These are phyloP conservation scores for Claviceps sp. DNA, from an alignment of 2,329 filamentous ascomycete genomes.

Conservation along the genomic window DNA sequence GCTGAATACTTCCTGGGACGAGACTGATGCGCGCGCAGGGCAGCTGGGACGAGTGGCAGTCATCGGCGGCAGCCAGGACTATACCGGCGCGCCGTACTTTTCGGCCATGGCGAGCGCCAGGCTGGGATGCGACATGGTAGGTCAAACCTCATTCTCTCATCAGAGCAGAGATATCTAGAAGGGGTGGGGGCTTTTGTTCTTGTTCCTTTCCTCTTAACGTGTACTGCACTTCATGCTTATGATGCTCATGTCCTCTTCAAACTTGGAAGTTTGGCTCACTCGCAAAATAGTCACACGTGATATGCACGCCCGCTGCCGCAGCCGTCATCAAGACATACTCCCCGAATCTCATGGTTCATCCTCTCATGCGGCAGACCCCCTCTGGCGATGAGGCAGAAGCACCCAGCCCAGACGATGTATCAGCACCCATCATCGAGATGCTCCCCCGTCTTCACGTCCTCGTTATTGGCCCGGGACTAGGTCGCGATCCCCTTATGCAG, in stretches of 20 bases:
- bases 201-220: no score
- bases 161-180: neutral
- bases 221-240: neutral
- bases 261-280: neutral
- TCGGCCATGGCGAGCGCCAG: conserved; percentile 92
- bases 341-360: conserved; percentile 96
- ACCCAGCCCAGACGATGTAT: conserved; percentile 44
- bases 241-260: neutral
- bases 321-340: conserved; percentile 95
- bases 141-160: conserved; percentile 5
- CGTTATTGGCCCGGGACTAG: conserved; percentile 84
- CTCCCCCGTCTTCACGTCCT: conserved; percentile 80
- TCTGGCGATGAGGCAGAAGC: conserved; percentile 27
- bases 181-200: no score
- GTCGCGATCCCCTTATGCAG: conserved; percentile 81
- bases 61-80: conserved; percentile 90
- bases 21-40: conserved; percentile 36
- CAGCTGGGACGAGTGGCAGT: conserved; percentile 87
- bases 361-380: conserved; percentile 69
- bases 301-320: conserved; percentile 81
- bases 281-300: conserved; percentile 62
- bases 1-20: neutral
- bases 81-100: conserved; percentile 95
- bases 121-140: conserved; percentile 80
- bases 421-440: conserved; percentile 60